phyloP scores from a whole-genome alignment of 805 yeast genomes.

The Hanseniaspora clermontiae region DNA sequence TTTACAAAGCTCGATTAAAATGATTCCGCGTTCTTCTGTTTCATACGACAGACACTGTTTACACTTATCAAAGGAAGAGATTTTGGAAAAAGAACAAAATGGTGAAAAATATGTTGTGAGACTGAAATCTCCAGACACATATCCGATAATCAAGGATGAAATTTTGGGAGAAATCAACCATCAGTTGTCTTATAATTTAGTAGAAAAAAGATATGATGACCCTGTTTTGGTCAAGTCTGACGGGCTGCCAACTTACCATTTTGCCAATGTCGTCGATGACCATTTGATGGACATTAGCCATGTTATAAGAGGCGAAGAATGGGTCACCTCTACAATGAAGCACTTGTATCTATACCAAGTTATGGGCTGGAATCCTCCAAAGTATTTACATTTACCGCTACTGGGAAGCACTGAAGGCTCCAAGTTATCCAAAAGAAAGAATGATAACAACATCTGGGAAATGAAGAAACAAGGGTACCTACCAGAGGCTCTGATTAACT shows the following conservation, averaged over 20 bases:
- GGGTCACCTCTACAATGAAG: conserved; percentile 93
- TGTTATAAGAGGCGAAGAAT: conserved; percentile 94
- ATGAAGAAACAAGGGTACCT: conserved; percentile 50
- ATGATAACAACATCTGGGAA: conserved; percentile 60
- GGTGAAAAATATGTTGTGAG: conserved; percentile 46
- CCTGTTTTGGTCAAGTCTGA: conserved; percentile 85
- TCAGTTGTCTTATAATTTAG: conserved; percentile 64
- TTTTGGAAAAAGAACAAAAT: conserved; percentile 26
- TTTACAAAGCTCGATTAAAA: conserved; percentile 55
- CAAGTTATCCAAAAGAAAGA: conserved; percentile 71
- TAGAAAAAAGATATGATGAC: conserved; percentile 75
- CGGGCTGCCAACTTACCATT: conserved; percentile 89
- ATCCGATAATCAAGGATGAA: conserved; percentile 57
- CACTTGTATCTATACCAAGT: conserved; percentile 79
- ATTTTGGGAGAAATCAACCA: conserved; percentile 65
- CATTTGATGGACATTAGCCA: conserved; percentile 86
- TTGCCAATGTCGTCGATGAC: conserved; percentile 92
- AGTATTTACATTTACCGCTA: conserved; percentile 79
- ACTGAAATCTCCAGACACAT: conserved; percentile 59
- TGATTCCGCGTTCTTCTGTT: conserved; percentile 82
- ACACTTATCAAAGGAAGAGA: conserved; percentile 33
- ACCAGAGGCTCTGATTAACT: conserved; percentile 81
- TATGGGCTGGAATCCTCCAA: conserved; percentile 74
- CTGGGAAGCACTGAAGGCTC: conserved; percentile 52
- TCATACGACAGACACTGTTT: conserved; percentile 80